Conservation (phyloP, 2,329 filamentous ascomycete genomes). For the Diaporthe australafricana region DNA sequence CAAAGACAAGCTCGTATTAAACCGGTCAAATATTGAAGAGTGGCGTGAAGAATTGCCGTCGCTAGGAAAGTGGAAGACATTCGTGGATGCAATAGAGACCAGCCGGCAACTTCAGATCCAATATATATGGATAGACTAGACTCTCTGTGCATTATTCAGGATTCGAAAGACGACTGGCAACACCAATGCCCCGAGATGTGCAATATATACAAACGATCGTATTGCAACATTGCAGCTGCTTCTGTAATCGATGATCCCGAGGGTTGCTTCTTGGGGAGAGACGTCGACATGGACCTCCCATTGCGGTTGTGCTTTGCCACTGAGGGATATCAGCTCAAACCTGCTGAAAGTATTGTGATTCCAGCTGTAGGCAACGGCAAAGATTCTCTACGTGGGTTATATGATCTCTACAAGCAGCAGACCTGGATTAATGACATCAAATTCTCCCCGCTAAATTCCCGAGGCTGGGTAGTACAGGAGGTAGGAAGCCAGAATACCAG, state of each 20-base stretch:
- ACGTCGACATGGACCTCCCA: slow-evolving; percentile 9
- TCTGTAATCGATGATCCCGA: slow-evolving; percentile 10
- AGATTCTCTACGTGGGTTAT: slow-evolving; percentile 4
- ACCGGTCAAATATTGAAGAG: not conserved
- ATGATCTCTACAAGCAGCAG: slow-evolving; percentile 11
- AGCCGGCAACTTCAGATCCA: not conserved
- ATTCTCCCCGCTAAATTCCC: not conserved
- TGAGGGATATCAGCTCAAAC: not conserved
- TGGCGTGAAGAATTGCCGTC: not conserved
- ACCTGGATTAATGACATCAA: not conserved
- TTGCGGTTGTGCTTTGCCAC: not conserved
- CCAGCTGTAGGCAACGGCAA: not conserved
- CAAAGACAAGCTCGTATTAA: not conserved
- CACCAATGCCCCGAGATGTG: slow-evolving; percentile 6
- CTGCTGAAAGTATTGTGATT: not conserved
- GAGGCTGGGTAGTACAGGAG: slow-evolving; percentile 5
- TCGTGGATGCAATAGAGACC: not conserved
- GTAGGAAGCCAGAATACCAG: not conserved
- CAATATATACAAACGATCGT: slow-evolving; percentile 8
- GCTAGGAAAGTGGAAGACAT: slow-evolving; percentile 3
- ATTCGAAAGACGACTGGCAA: slow-evolving; percentile 5
- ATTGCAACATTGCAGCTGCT: slow-evolving; percentile 12
- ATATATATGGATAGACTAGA: slow-evolving; percentile 7
- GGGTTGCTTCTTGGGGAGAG: slow-evolving; percentile 4
- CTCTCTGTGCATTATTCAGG: not conserved